These are phyloP conservation scores for Crepidotus variabilis DNA, from an alignment of 768 basidiomycete genomes.

Conservation along the genomic window DNA sequence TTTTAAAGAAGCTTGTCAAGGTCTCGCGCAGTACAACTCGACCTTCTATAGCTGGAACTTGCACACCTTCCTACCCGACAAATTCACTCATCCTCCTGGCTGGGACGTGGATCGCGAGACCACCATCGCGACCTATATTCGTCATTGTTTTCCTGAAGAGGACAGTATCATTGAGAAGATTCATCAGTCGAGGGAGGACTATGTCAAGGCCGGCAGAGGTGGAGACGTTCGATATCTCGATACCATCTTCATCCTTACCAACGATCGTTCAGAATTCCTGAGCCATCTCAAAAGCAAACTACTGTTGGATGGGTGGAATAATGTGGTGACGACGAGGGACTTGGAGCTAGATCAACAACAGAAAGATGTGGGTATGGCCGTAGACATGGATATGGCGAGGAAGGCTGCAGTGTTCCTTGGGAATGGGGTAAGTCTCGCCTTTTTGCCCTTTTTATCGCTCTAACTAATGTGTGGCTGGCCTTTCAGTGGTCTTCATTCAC, in stretches of 20 bases:
- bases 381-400: slow-evolving; percentile 53
- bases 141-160: slow-evolving; percentile 42
- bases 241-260: slow-evolving; percentile 47
- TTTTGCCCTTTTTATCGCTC: not conserved
- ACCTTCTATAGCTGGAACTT: slow-evolving; percentile 49
- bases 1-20: slow-evolving; percentile 37
- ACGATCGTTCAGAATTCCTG: slow-evolving; percentile 43
- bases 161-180: slow-evolving; percentile 39
- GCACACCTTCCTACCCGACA: slow-evolving; percentile 40
- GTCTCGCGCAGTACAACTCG: slow-evolving; percentile 39
- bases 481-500: slow-evolving; percentile 48
- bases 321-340: slow-evolving; percentile 41
- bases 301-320: slow-evolving; percentile 38
- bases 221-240: slow-evolving; percentile 29
- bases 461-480: slow-evolving; percentile 4
- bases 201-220: slow-evolving; percentile 21
- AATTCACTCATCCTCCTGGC: slow-evolving; percentile 36
- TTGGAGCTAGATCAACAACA: slow-evolving; percentile 42
- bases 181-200: slow-evolving; percentile 33
- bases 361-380: slow-evolving; percentile 43
- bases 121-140: slow-evolving; percentile 33
- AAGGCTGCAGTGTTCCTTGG: slow-evolving; percentile 50
- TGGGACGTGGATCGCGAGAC: slow-evolving; percentile 34
- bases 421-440: slow-evolving; percentile 41
- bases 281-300: slow-evolving; percentile 35